phyloP scores from a whole-genome alignment of 2,329 filamentous ascomycete genomes.

The Cordyceps tenuipes region DNA sequence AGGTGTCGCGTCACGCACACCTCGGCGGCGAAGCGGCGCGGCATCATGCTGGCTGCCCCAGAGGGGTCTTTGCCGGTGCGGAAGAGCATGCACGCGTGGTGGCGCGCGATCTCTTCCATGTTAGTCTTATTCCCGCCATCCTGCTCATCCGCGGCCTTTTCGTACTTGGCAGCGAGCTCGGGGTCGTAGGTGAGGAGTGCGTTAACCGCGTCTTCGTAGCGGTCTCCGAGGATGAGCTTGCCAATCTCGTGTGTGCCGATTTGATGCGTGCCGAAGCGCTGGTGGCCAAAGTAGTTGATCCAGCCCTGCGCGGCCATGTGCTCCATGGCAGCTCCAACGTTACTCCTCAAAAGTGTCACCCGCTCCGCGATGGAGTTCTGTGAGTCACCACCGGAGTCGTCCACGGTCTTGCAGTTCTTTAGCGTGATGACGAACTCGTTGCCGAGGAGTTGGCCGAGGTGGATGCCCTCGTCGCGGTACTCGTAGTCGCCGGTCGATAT shows the following conservation, averaged over 20 bases:
- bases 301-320: conserved; percentile 70
- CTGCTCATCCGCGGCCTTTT: conserved; percentile 25
- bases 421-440: conserved; percentile 93
- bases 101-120: conserved; percentile 70
- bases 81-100: conserved; percentile 71
- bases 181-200: conserved; percentile 67
- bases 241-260: conserved; percentile 82
- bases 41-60: conserved; percentile 60
- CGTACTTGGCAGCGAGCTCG: conserved; percentile 42
- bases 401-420: conserved; percentile 65
- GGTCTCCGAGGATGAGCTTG: conserved; percentile 69
- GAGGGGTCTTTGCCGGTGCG: conserved; percentile 48
- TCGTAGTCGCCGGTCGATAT: conserved; percentile 71
- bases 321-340: conserved; percentile 51
- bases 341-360: conserved; percentile 23
- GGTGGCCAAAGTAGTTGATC: conserved; percentile 97
- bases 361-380: conserved; percentile 20
- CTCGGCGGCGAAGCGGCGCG: conserved; percentile 76
- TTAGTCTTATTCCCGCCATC: conserved; percentile 50
- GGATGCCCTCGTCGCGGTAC: conserved; percentile 62
- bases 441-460: conserved; percentile 74
- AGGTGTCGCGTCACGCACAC: conserved; percentile 71
- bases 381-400: conserved; percentile 22
- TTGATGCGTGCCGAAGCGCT: conserved; percentile 84
- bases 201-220: conserved; percentile 73